phyloP scores from a whole-genome alignment of 495 filamentous ascomycete species.

The Geopyxis carbonaria region DNA sequence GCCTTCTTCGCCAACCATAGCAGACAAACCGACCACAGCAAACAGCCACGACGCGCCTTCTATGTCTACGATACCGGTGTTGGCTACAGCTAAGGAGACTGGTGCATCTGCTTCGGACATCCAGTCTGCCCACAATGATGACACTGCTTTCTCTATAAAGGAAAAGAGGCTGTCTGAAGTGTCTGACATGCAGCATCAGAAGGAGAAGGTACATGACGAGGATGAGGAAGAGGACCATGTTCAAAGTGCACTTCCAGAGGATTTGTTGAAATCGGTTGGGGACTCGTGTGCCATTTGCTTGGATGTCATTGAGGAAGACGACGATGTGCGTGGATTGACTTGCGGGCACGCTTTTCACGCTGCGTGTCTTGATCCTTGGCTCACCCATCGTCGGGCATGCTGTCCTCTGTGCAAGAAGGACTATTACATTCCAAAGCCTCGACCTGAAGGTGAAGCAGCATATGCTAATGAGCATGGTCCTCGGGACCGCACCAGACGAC shows the following conservation, averaged over 20 bases:
- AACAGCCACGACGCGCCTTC: background rate
- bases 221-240: slow-evolving; percentile 57
- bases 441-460: slow-evolving; percentile 35
- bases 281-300: slow-evolving; percentile 96
- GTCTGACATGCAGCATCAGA: slow-evolving; percentile 15
- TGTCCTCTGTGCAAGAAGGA: slow-evolving; percentile 96
- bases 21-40: background rate
- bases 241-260: slow-evolving; percentile 64
- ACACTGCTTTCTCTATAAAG: background rate
- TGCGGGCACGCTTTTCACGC: slow-evolving; percentile 96
- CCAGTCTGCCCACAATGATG: background rate
- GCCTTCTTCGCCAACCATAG: slow-evolving; percentile 5
- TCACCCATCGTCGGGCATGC: slow-evolving; percentile 80
- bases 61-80: background rate
- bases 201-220: slow-evolving; percentile 25
- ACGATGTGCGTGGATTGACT: slow-evolving; percentile 82
- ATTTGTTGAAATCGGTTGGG: slow-evolving; percentile 69
- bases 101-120: no score
- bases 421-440: slow-evolving; percentile 82
- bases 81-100: background rate
- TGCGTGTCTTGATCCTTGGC: slow-evolving; percentile 85
- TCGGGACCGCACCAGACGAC: slow-evolving; percentile 1
- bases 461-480: slow-evolving; percentile 2
- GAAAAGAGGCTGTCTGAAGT: slow-evolving; percentile 20
- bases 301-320: slow-evolving; percentile 82